phyloP scores from a whole-genome alignment of 225 moss, liverwort and hornwort genomes.

The Rhytidiadelphus loreus region DNA sequence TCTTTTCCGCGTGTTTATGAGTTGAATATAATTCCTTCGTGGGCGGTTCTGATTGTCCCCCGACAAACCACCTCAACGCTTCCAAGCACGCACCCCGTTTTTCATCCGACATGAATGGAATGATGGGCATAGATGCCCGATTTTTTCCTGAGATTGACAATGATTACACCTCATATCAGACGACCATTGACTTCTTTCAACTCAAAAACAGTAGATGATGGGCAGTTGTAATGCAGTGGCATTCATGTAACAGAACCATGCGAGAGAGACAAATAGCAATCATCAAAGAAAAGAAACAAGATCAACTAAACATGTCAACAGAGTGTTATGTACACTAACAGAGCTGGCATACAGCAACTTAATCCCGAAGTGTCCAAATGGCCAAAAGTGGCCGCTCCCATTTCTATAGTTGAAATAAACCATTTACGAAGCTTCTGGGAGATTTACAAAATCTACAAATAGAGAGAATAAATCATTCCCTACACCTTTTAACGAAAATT shows the following conservation, averaged over 20 bases:
- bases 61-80: constrained; percentile 41
- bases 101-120: constrained; percentile 61
- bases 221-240: neutral
- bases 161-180: neutral
- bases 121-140: constrained; percentile 42
- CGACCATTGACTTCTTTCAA: neutral
- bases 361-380: neutral
- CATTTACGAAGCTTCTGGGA: neutral
- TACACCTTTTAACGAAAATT: neutral
- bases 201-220: neutral
- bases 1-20: constrained; percentile 9
- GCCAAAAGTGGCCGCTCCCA: neutral
- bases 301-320: neutral
- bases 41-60: neutral
- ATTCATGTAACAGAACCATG: neutral
- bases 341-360: neutral
- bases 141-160: constrained; percentile 14
- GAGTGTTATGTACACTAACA: neutral
- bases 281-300: neutral
- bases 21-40: constrained; percentile 7
- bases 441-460: neutral
- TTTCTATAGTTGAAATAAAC: neutral
- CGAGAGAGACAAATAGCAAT: neutral
- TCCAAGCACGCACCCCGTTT: constrained; percentile 75
- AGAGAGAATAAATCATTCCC: neutral